These are phyloP conservation scores for Colletotrichum higginsianum DNA, from an alignment of 2,329 filamentous ascomycete species.

Conservation along the genomic window DNA sequence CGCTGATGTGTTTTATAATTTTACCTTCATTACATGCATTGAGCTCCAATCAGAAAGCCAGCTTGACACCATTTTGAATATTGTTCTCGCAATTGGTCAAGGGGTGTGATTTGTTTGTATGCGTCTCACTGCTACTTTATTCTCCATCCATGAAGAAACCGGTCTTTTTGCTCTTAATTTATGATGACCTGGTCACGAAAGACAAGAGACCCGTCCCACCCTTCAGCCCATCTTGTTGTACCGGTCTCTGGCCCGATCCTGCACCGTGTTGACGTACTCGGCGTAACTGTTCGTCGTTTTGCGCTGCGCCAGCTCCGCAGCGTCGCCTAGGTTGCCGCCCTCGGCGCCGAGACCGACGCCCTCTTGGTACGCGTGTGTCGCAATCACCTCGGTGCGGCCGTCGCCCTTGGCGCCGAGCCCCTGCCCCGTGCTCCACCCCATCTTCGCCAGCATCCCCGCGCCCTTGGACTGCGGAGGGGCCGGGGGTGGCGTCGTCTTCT, in stretches of 20 bases:
- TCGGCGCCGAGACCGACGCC: conserved; percentile 80
- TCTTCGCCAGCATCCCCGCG: conserved; percentile 78
- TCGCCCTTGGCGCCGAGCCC: conserved; percentile 75
- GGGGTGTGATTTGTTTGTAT: not conserved
- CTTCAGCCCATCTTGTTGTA: conserved; percentile 67
- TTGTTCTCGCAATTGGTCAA: too few species aligned
- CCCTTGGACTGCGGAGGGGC: conserved; percentile 70
- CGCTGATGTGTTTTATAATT: too few species aligned
- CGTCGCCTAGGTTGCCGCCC: conserved; percentile 79
- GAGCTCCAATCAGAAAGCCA: too few species aligned
- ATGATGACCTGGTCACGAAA: too few species aligned
- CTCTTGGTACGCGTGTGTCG: conserved; percentile 75
- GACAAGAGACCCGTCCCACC: not conserved
- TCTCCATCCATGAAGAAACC: not conserved
- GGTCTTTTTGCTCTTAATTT: not conserved
- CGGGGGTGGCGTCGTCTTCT: conserved; percentile 46
- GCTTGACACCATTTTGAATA: too few species aligned
- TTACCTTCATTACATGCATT: not conserved
- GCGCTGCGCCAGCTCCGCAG: conserved; percentile 73
- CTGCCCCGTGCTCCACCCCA: conserved; percentile 78
- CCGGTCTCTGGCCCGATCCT: conserved; percentile 76
- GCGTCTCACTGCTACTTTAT: not conserved
- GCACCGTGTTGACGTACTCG: conserved; percentile 75
- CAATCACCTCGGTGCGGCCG: conserved; percentile 75
- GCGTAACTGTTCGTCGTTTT: conserved; percentile 73